Base-by-base conservation (phyloP, 2,329 filamentous ascomycete genomes). In the Calonectria leucothoes region DNA sequence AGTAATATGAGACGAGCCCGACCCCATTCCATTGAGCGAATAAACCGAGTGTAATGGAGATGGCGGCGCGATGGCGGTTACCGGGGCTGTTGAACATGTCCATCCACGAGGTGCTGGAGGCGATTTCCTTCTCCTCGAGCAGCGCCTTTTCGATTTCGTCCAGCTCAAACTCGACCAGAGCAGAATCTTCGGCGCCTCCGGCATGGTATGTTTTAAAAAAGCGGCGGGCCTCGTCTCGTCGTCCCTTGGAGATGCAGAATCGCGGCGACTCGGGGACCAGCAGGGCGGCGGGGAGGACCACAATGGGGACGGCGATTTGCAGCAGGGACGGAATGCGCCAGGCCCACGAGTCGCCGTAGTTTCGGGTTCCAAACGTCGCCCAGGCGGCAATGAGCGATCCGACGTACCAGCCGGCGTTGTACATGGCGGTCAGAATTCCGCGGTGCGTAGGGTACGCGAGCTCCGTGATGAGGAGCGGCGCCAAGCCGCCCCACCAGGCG, bases 311-410 rank as follows among this genome's bases (percentile, higher is more conserved):
- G 55, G 79, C 81, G 6, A 70, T 48, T 75, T 89, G 88, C 5
- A 89, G 81, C 12, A 88, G 80, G 20, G 86, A 88, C 6, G 88
- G 88, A 17, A 88, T 80, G 37, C 87, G 84, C 86, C 88, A 89
- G 29, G 85, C 83, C 86, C 86, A 87, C 71, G 55, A 37, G 23
- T 57, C 42, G 35, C 31, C 61, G 61, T 67, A 67, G 31, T 74
- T 67, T 20, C 70, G 70, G 3, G 74, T 75, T 14, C 74, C 74
- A 15, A 61, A 75, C 1, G 74, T 75, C 10, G 59, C 39, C 74
- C 74, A 75, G 1, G 74, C 74, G 15, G 74, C 74, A 12, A 75
- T 42, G 7, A 72, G 33, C 3, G 66, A 69, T n/a, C 74, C 74
- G 23, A 75, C 48, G 35, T 75, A 75, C 74, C 68, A 75, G 10